phyloP scores from a whole-genome alignment of 2,329 filamentous ascomycete genomes.

The Hypomyces perniciosus region DNA sequence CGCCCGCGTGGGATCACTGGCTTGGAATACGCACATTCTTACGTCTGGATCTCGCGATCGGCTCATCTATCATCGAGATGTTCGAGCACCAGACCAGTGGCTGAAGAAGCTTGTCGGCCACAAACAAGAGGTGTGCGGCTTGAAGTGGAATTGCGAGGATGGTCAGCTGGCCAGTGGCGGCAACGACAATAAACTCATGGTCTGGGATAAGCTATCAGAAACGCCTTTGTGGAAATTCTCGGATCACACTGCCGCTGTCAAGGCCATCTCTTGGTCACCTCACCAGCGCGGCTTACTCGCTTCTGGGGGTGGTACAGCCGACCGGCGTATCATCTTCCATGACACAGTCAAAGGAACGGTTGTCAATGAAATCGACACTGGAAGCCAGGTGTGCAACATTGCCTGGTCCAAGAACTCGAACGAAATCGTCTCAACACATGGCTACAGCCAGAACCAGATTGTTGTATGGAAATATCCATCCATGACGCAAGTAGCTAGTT shows the following conservation, averaged over 20 bases:
- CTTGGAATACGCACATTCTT: slow-evolving; percentile 97
- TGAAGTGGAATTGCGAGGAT: slow-evolving; percentile 96
- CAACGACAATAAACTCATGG: slow-evolving; percentile 98
- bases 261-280: slow-evolving; percentile 96
- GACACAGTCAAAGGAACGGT: slow-evolving; percentile 80
- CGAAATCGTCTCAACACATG: slow-evolving; percentile 94
- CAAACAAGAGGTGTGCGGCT: slow-evolving; percentile 94
- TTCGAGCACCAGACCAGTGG: slow-evolving; percentile 87
- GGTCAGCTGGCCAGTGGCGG: slow-evolving; percentile 91
- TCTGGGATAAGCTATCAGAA: slow-evolving; percentile 95
- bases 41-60: slow-evolving; percentile 93
- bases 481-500: slow-evolving; percentile 92
- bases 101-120: slow-evolving; percentile 82
- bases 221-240: slow-evolving; percentile 90
- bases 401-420: slow-evolving; percentile 97
- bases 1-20: slow-evolving; percentile 83
- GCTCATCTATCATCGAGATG: slow-evolving; percentile 90
- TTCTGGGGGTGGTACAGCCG: slow-evolving; percentile 90
- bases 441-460: slow-evolving; percentile 97
- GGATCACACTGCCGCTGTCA: slow-evolving; percentile 92
- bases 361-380: slow-evolving; percentile 88
- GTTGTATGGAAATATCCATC: slow-evolving; percentile 99
- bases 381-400: slow-evolving; percentile 97
- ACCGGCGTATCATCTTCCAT: slow-evolving; percentile 96
- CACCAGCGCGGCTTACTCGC: slow-evolving; percentile 93